phyloP scores from a whole-genome alignment of 2,329 filamentous ascomycete species.

The Microcera coccophila region DNA sequence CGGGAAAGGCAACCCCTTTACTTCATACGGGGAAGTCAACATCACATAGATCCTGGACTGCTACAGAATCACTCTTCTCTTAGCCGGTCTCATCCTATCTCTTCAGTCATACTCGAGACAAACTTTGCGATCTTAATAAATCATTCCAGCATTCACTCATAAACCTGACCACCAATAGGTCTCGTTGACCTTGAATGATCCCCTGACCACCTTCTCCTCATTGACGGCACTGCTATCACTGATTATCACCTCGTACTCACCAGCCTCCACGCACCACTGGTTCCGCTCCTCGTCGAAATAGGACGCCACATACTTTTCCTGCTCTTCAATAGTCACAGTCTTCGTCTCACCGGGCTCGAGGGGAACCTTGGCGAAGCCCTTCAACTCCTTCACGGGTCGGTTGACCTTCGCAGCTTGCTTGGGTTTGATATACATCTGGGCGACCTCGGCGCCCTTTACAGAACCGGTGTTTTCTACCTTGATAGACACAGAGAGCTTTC shows the following conservation, averaged over 20 bases:
- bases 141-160: no score
- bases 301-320: constrained; percentile 62
- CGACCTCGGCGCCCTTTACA: constrained; percentile 50
- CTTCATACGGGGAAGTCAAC: no score
- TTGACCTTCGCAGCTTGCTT: constrained; percentile 52
- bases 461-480: constrained; percentile 60
- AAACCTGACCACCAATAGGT: constrained; percentile 66
- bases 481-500: constrained; percentile 46
- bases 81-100: no score
- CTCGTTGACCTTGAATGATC: constrained; percentile 54
- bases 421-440: constrained; percentile 55
- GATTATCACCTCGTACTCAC: constrained; percentile 60
- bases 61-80: no score
- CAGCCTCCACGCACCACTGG: constrained; percentile 64
- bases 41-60: no score
- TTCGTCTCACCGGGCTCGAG: constrained; percentile 58
- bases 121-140: no score
- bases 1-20: no score
- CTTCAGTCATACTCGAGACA: no score
- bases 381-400: constrained; percentile 58
- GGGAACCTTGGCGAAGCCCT: constrained; percentile 62
- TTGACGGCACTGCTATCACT: constrained; percentile 53
- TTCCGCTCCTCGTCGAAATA: constrained; percentile 68
- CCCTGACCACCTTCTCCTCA: constrained; percentile 44
- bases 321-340: constrained; percentile 51